Conservation (phyloP, 768 basidiomycete species). For the Boletellus emodensis region DNA sequence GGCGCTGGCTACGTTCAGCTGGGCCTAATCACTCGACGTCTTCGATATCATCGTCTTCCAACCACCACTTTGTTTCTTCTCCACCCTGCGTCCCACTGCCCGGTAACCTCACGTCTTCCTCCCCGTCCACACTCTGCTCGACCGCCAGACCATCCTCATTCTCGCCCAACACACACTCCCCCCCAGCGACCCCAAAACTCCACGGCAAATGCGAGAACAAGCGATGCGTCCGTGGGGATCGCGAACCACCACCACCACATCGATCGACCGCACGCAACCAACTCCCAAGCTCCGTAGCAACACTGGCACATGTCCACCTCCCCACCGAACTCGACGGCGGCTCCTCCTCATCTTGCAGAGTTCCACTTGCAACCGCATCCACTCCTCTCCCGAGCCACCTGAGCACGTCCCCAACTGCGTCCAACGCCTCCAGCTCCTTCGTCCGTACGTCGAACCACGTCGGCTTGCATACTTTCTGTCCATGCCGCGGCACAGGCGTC, state of each 20-base stretch:
- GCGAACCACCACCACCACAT: neutral
- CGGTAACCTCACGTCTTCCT: conserved; percentile 30
- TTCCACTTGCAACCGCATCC: conserved; percentile 6
- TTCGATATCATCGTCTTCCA: conserved; percentile 59
- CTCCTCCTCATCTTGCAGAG: conserved; percentile 8
- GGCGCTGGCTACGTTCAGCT: no score
- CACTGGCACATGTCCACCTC: conserved; percentile 49
- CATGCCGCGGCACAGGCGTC: conserved; percentile 71
- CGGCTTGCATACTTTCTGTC: conserved; percentile 85
- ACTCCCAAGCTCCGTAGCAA: conserved; percentile 57
- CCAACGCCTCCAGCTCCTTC: conserved; percentile 57
- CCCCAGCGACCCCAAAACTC: conserved; percentile 23
- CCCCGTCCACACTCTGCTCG: conserved; percentile 23
- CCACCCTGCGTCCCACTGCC: conserved; percentile 21
- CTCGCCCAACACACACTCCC: conserved; percentile 22
- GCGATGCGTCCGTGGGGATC: conserved; percentile 35
- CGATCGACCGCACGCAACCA: conserved; percentile 49
- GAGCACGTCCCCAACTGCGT: conserved; percentile 49
- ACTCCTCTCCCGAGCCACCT: conserved; percentile 49
- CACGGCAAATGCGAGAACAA: conserved; percentile 55
- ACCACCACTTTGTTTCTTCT: conserved; percentile 43
- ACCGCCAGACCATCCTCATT: conserved; percentile 24
- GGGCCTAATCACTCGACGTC: conserved; percentile 27
- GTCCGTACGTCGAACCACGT: conserved; percentile 69
- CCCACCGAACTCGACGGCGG: conserved; percentile 21